These are phyloP conservation scores for Cryptosporidium andersoni DNA, from an alignment of 169 alveolate species.

Conservation along the genomic window DNA sequence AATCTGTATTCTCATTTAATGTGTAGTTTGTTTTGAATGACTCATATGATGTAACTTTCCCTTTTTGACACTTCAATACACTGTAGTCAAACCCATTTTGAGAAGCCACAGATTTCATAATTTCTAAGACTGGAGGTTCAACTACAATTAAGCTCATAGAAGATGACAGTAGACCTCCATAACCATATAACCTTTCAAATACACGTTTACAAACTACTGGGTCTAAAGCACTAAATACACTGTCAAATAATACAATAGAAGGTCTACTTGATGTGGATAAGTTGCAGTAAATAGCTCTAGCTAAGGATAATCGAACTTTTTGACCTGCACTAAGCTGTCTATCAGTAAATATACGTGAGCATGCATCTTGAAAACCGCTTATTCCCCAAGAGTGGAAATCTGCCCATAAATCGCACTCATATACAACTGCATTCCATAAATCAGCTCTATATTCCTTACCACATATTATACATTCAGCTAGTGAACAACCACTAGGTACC, in stretches of 20 bases:
- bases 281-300: slow-evolving; percentile 51
- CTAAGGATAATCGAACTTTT: slow-evolving; percentile 40
- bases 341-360: slow-evolving; percentile 25
- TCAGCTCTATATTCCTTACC: slow-evolving; percentile 8
- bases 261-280: slow-evolving; percentile 13
- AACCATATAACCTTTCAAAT: slow-evolving; percentile 26
- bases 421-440: slow-evolving; percentile 23
- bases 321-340: slow-evolving; percentile 64
- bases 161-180: slow-evolving; percentile 7
- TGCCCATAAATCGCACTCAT: slow-evolving; percentile 42
- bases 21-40: no score
- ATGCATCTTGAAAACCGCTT: slow-evolving; percentile 20
- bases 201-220: slow-evolving; percentile 55
- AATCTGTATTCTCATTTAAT: no score
- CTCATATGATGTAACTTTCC: no score
- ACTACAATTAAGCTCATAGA: slow-evolving; percentile 29
- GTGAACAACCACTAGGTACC: slow-evolving; percentile 34
- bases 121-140: slow-evolving; percentile 57
- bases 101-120: background rate
- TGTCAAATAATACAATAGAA: slow-evolving; percentile 20
- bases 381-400: slow-evolving; percentile 61
- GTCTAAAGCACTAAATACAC: slow-evolving; percentile 41
- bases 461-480: slow-evolving; percentile 40
- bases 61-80: background rate
- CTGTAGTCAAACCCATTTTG: slow-evolving; percentile 12